Conservation (phyloP, 2,329 filamentous ascomycete genomes). For the Microdochium bolleyi region DNA sequence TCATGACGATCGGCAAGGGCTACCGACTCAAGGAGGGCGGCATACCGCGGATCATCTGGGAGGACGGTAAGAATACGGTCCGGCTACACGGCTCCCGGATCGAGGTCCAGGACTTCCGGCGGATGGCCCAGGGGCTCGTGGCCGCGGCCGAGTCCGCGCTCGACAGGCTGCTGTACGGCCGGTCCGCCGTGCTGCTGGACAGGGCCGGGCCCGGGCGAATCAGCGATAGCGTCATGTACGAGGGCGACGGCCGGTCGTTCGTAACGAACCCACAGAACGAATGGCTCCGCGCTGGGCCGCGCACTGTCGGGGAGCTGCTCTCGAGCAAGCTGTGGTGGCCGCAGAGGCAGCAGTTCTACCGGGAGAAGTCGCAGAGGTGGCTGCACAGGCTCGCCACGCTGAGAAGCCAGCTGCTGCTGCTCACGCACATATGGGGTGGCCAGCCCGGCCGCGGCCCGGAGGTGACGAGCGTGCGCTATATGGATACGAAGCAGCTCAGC, state of each 20-base stretch:
- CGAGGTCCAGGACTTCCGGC: neutral
- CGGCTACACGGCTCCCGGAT: neutral
- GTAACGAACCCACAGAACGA: neutral
- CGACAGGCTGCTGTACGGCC: neutral
- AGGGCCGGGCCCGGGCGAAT: neutral
- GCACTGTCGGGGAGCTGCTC: neutral
- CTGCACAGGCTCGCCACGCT: neutral
- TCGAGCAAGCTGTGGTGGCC: neutral
- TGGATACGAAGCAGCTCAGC: neutral
- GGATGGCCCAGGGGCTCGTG: neutral
- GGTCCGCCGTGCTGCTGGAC: neutral
- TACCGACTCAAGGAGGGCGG: neutral
- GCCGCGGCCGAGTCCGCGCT: neutral
- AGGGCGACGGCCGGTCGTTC: neutral
- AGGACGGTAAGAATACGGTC: neutral
- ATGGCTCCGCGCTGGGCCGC: neutral
- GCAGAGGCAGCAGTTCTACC: neutral
- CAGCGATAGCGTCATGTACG: slow-evolving; percentile 1
- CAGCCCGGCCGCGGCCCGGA: slow-evolving; percentile 1
- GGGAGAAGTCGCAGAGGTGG: neutral
- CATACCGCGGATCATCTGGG: neutral
- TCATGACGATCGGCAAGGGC: neutral
- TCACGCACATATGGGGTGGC: neutral
- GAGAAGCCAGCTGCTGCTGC: neutral
- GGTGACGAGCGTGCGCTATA: neutral